Evolutionary conservation across 1,284 basidiomycete genomes (phyloP), one percentile per base, ranked within the genome.

Genomic region (Coniferiporia sulphurascens): DNA sequence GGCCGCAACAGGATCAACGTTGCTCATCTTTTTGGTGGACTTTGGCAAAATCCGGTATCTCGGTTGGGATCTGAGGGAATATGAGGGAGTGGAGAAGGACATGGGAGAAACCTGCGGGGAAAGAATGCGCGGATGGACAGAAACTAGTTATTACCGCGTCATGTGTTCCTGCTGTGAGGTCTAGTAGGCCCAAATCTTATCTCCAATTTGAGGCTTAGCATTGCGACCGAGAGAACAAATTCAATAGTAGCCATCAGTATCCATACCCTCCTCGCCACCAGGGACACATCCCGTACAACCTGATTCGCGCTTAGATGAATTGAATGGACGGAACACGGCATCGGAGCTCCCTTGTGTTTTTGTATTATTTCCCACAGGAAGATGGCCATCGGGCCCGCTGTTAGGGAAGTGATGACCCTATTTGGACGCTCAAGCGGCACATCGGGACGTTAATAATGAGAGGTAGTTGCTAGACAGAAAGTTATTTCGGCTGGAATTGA

Each of bases 321-420:
- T 51, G 51, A 50, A 57, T 57, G 56, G 44, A 44, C 56, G 56
- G 56, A 51, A 57, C 48, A 44, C 56, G 56, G 56, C 34, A 57
- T 57, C 56, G 49, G 32, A 57, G 32, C 32, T 44, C 19, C 56
- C 48, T 17, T 35, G 19, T 2, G 15, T 8, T 5, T 27, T 27
- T 27, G 27, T 27, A 27, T 43, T 21, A n/a, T 22, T 7, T 51
- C 49, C 48, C 48, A 51, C 48, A 36, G 36, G 48, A 57, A 57
- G 43, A 51, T 32, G 12, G 35, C 49, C n/a, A 36, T 19, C 56
- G 56, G 56, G 51, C 35, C 56, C 56, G 56, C 22, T 21, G 6
- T 22, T n/a, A 52, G 56, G 48, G 48, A 57, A 57, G 17, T 13
- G 9, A 27, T 27, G 41, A 9, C 56, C 32, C 13, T 19, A 4